A percentile compares a stretch with the other conserved stretches of the same genome.
Conservation (phyloP, 2,329 filamentous ascomycete genomes). For the Penicillium sp. region DNA sequence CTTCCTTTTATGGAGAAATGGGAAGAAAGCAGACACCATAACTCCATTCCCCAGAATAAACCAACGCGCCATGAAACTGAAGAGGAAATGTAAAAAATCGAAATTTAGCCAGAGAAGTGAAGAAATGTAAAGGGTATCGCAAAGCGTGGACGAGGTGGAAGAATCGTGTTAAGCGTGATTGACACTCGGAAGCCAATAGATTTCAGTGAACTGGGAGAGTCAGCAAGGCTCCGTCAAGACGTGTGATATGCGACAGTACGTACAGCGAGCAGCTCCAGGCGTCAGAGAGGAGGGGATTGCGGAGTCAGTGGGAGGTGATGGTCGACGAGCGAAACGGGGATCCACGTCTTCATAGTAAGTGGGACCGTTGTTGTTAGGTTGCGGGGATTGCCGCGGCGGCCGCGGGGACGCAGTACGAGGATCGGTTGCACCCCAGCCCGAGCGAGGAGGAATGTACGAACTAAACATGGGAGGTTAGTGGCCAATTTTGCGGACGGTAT, state of each 20-base stretch:
- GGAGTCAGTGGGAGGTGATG: conserved; percentile 27
- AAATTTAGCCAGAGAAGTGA: conserved; percentile 10
- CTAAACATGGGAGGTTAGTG: conserved; percentile 19
- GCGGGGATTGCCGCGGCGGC: conserved; percentile 8
- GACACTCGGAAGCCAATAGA: conserved; percentile 30
- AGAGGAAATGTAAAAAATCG: conserved; percentile 4
- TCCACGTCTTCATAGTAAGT: conserved; percentile 93
- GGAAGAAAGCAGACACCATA: conserved; percentile 3
- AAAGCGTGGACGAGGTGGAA: conserved; percentile 5
- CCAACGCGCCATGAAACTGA: conserved; percentile 10
- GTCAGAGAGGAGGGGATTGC: conserved; percentile 37
- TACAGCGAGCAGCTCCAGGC: conserved; percentile 37
- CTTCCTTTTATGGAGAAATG: background rate
- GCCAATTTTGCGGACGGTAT: background rate
- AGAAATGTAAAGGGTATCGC: conserved; percentile 21
- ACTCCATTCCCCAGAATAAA: conserved; percentile 17
- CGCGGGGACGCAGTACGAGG: conserved; percentile 16
- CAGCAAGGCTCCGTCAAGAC: conserved; percentile 64
- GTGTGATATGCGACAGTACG: conserved; percentile 42
- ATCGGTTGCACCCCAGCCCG: conserved; percentile 33
- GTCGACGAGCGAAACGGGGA: conserved; percentile 66
- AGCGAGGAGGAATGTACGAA: conserved; percentile 48
- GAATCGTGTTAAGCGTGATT: conserved; percentile 7
- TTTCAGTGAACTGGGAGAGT: conserved; percentile 74
- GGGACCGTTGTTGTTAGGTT: background rate